phyloP scores from a whole-genome alignment of 192 early-diverging fungal genomes.

The Pilaira anomala region DNA sequence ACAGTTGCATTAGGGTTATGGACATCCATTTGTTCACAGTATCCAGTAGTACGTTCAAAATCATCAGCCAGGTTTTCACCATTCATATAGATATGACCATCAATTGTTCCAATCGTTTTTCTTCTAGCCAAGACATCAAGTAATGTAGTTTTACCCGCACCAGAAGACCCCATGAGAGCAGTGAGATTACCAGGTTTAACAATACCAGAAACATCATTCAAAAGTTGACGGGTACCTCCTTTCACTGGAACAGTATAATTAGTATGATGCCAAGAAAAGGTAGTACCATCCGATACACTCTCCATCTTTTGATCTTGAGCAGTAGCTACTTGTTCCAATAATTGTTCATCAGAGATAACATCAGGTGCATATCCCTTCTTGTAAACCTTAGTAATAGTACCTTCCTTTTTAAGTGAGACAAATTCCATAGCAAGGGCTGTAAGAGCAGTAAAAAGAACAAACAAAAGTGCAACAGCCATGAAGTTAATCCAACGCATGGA shows the following conservation, averaged over 20 bases:
- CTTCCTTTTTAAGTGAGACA: conserved; percentile 57
- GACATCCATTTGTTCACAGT: conserved; percentile 91
- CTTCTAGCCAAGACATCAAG: conserved; percentile 71
- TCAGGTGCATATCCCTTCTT: conserved; percentile 36
- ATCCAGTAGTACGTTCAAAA: conserved; percentile 61
- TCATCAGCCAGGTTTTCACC: conserved; percentile 44
- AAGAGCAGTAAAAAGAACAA: conserved; percentile 40
- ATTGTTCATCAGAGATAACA: conserved; percentile 23
- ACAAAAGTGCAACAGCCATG: conserved; percentile 52
- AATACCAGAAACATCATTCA: conserved; percentile 66
- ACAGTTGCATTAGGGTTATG: conserved; percentile 85
- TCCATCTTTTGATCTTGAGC: conserved; percentile 40
- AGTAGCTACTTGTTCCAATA: conserved; percentile 47
- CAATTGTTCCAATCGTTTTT: conserved; percentile 65
- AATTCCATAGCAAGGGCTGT: conserved; percentile 57
- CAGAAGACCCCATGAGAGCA: conserved; percentile 90
- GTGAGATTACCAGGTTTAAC: conserved; percentile 76
- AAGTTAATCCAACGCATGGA: conserved; percentile 58
- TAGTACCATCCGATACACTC: conserved; percentile 41
- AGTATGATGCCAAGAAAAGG: conserved; percentile 61
- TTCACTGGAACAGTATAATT: conserved; percentile 67
- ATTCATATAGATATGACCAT: conserved; percentile 61
- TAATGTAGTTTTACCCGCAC: conserved; percentile 85
- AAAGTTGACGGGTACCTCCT: conserved; percentile 58
- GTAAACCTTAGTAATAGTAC: conserved; percentile 49